Evolutionary conservation across 176 grass and related monocot genomes (phyloP).

Genomic region (Zoysia pacifica): DNA sequence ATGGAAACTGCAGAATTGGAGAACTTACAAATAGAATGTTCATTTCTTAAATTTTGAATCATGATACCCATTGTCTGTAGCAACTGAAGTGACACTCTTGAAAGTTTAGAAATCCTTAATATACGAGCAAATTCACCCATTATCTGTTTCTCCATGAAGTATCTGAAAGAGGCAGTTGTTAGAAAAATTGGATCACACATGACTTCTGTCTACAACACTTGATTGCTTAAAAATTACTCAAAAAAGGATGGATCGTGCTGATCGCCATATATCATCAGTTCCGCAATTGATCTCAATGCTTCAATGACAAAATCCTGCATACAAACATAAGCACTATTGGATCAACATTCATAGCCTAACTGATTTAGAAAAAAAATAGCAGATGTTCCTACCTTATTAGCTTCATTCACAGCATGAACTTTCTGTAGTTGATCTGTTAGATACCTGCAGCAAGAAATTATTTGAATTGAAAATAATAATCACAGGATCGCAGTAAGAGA

Average conservation of each 20-base stretch:
- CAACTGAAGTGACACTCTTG: slow-evolving; percentile 88
- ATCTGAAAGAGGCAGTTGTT: slow-evolving; percentile 58
- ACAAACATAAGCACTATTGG: slow-evolving; percentile 21
- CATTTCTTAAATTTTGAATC: slow-evolving; percentile 98
- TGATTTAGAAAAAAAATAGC: neutral
- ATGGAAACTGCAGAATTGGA: slow-evolving; percentile 13
- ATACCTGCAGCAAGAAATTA: slow-evolving; percentile 70
- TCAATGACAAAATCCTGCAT: slow-evolving; percentile 97
- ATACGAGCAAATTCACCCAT: slow-evolving; percentile 96
- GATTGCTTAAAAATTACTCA: slow-evolving; percentile 66
- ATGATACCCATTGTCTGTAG: slow-evolving; percentile 99
- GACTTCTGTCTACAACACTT: slow-evolving; percentile 26
- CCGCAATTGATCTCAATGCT: slow-evolving; percentile 92
- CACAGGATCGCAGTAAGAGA: slow-evolving; percentile 8
- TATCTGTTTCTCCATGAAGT: slow-evolving; percentile 99
- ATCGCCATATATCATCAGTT: slow-evolving; percentile 96
- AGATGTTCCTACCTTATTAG: slow-evolving; percentile 74
- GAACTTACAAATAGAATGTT: slow-evolving; percentile 95
- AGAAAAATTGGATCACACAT: slow-evolving; percentile 4
- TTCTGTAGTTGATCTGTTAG: slow-evolving; percentile 93
- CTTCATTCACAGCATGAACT: slow-evolving; percentile 83
- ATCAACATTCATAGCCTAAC: slow-evolving; percentile 33
- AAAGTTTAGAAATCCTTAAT: slow-evolving; percentile 73
- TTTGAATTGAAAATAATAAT: slow-evolving; percentile 17
- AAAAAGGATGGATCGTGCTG: slow-evolving; percentile 90